Evolutionary conservation across 1,284 basidiomycete genomes (phyloP), one percentile per base, ranked within the genome.

Genomic region (Pascua guehoae): DNA sequence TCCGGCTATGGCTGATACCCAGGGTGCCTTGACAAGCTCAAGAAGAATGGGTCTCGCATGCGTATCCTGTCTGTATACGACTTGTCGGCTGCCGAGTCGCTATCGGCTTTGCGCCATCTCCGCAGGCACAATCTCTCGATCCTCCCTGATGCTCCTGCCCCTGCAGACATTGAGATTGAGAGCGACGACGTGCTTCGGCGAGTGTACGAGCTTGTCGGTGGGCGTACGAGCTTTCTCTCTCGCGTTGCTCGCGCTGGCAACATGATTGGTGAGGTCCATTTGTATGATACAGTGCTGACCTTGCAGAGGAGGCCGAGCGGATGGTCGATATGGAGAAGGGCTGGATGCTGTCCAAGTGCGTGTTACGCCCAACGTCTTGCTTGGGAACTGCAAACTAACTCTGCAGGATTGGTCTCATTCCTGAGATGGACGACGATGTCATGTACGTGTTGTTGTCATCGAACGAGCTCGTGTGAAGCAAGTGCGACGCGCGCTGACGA

Each of bases 341-440:
- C 24, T 91, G 87, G 88, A 76, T 90, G 38, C 76, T 86, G 42
- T 87, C 85, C 65, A 75, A 75, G 72, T 75, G 48, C 51, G 71
- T 62, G 11, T 16, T 11, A 18, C 14, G 17, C n/a, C 50, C 49
- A 16, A 39, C 17, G 41, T 7, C 24, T 32, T 32, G 24, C 24
- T 32, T 32, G 24, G 24, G 24, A 32, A 32, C 24, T 32, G 24
- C 4, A 32, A 32, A 7, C 24, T 32, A 40, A 41, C 38, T 41
- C 5, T 14, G 12, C 54, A 74, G 73, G 61, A 75, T 90, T 51
- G 88, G 88, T 68, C 73, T 80, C 65, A 83, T 84, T 48, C 82
- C 83, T 8, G 88, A 91, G 68, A 86, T 85, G 68, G 89, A 91
- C 70, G 89, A 90, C 76, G 88, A 91, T 75, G 88, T 91, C 47